phyloP scores from a whole-genome alignment of 495 filamentous ascomycete genomes.

The Amniculicola lignicola region DNA sequence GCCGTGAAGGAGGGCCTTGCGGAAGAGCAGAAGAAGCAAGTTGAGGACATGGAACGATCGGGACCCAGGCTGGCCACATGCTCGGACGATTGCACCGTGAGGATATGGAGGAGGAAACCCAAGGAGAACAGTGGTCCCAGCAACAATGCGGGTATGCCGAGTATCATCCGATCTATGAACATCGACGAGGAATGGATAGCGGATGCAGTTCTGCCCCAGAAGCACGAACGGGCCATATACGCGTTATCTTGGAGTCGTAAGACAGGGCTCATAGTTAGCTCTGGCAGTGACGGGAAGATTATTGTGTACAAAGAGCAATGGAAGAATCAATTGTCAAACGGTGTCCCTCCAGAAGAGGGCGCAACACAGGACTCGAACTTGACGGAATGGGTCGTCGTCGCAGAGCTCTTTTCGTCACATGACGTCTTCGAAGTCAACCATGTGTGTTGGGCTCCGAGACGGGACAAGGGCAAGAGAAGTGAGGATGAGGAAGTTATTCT shows the following conservation, averaged over 20 bases:
- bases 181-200: slow-evolving; percentile 78
- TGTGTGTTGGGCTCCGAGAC: slow-evolving; percentile 64
- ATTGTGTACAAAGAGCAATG: slow-evolving; percentile 68
- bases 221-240: slow-evolving; percentile 79
- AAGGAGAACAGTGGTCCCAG: slow-evolving; percentile 50
- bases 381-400: slow-evolving; percentile 67
- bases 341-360: slow-evolving; percentile 25
- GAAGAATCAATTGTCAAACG: slow-evolving; percentile 45
- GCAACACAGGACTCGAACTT: slow-evolving; percentile 2
- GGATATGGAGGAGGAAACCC: slow-evolving; percentile 69
- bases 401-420: slow-evolving; percentile 66
- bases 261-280: slow-evolving; percentile 72
- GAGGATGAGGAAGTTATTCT: slow-evolving; percentile 53
- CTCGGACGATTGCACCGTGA: slow-evolving; percentile 73
- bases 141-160: slow-evolving; percentile 54
- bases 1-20: slow-evolving; percentile 30
- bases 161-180: slow-evolving; percentile 70
- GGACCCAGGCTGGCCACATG: slow-evolving; percentile 70
- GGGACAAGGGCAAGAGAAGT: slow-evolving; percentile 35
- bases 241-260: slow-evolving; percentile 72
- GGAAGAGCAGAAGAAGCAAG: slow-evolving; percentile 42
- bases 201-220: slow-evolving; percentile 65
- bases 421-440: slow-evolving; percentile 93
- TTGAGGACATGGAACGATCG: slow-evolving; percentile 45
- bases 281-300: slow-evolving; percentile 80